Evolutionary conservation across 331 rosid genomes (phyloP).

Genomic region (Quercus phellos): DNA sequence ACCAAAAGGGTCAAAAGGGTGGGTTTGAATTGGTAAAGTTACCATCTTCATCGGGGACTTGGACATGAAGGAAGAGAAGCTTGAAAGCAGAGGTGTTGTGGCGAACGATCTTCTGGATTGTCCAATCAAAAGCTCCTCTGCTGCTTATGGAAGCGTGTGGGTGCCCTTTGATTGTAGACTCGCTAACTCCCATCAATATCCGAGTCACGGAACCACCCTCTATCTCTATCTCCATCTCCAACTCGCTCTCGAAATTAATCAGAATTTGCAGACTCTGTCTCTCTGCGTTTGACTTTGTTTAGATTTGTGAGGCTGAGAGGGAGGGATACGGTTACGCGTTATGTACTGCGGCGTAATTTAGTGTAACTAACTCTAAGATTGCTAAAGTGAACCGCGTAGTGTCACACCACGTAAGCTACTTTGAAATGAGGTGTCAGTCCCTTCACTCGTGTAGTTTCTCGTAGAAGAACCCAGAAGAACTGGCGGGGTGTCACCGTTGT

Average conservation of each 20-base stretch:
- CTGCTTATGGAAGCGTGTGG: slow-evolving; percentile 88
- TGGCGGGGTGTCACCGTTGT: not conserved
- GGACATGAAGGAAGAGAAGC: slow-evolving; percentile 78
- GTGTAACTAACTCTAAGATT: accelerated
- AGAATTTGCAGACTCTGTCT: not conserved
- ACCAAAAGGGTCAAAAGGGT: too few relatives aligned
- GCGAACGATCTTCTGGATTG: slow-evolving; percentile 74
- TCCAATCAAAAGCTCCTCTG: slow-evolving; percentile 91
- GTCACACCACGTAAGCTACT: not conserved
- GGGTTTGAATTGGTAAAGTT: not conserved
- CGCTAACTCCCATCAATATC: slow-evolving; percentile 75
- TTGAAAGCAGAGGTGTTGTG: slow-evolving; percentile 58
- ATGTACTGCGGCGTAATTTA: not conserved
- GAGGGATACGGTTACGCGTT: not conserved
- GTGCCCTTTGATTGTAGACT: slow-evolving; percentile 86
- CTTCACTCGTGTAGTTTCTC: not conserved
- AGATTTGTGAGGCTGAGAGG: too few relatives aligned
- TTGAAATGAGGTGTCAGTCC: not conserved
- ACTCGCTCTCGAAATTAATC: not conserved
- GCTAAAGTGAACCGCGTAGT: slow-evolving; percentile 18
- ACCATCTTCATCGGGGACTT: slow-evolving; percentile 93
- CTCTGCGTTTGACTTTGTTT: too few relatives aligned
- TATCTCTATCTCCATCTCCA: slow-evolving; percentile 18
- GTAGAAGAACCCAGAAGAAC: not conserved
- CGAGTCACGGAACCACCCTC: slow-evolving; percentile 54